Base-by-base conservation (phyloP, 2,329 filamentous ascomycete genomes). In the Hypomyces perniciosus region DNA sequence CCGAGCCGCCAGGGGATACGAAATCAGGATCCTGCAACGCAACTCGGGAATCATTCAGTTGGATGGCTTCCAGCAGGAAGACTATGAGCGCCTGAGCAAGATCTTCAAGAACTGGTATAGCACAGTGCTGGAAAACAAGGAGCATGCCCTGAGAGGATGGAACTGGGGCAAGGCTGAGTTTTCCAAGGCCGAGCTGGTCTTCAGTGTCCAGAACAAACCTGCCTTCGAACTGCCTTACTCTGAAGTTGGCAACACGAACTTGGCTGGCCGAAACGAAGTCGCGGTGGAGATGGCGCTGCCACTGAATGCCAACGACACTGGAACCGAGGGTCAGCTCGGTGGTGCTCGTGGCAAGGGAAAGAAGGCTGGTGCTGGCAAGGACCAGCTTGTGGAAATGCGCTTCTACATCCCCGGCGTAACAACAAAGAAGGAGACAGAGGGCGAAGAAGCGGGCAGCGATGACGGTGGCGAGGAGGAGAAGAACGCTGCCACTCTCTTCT, bases 131-230 rank as follows among this genome's bases (percentile, higher is more conserved):
- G 91, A 97, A 68, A 88, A 83, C 68, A 90, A 89, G 69, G 93
- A 99, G 71, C 93, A 97, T 69, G 90, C 93, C 27, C 76, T 99
- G 53, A 84, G 93, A 60, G 93, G 93, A 51, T 99, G 93, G 93
- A 99, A 99, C 69, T 99, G 93, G 95, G 93, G 93, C 63, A 99
- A 97, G 72, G 89, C 90, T 57, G 93, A 99, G 63, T 96, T 99
- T 67, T 86, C 87, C 55, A 96, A 97, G 72, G 86, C 90, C 49
- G 93, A 99, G 73, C 81, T 99, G 50, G 82, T 88, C 30, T 99
- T 99, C 77, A 97, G 91, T 68, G 93, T 99, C 35, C 90, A 95
- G 67, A 99, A 96, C 70, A 84, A 90, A 61, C 93, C 93, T 3
- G 89, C 92, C 5, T 99, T 99, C 68, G 93, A 97, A 70, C 85